Evolutionary conservation across 805 yeast species (phyloP).

Genomic region (Metschnikowia koreensis): DNA sequence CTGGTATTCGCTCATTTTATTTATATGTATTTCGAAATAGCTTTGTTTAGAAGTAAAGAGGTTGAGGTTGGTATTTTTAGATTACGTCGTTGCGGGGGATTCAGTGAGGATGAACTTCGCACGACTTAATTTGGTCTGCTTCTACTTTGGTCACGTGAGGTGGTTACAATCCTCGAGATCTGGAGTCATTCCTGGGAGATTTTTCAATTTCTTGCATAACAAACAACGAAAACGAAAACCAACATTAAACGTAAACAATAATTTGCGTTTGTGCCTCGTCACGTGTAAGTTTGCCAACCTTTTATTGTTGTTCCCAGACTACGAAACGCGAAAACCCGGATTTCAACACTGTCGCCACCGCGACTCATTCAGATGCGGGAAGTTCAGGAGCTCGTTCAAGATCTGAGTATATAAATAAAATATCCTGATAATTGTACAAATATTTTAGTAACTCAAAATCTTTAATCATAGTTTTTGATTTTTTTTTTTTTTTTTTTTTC

Average conservation of each 20-base stretch:
- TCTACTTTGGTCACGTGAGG: too few relatives aligned
- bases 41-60: not conserved
- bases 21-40: too few relatives aligned
- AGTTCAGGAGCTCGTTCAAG: not conserved
- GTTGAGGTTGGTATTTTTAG: not conserved
- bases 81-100: not conserved
- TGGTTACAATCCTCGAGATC: too few relatives aligned
- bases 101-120: not conserved
- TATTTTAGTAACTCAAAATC: too few relatives aligned
- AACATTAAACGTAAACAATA: too few relatives aligned
- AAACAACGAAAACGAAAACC: too few relatives aligned
- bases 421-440: too few relatives aligned
- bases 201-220: too few relatives aligned
- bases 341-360: not conserved
- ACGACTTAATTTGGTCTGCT: not conserved
- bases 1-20: slow-evolving; percentile 23
- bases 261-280: not conserved
- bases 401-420: not conserved
- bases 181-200: too few relatives aligned
- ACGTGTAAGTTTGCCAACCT: not conserved
- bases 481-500: too few relatives aligned
- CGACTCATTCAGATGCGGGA: not conserved
- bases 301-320: not conserved
- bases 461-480: too few relatives aligned
- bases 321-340: not conserved